These are phyloP conservation scores for Cladophialophora yegresii DNA, from an alignment of 2,329 filamentous ascomycete species.

Conservation along the genomic window DNA sequence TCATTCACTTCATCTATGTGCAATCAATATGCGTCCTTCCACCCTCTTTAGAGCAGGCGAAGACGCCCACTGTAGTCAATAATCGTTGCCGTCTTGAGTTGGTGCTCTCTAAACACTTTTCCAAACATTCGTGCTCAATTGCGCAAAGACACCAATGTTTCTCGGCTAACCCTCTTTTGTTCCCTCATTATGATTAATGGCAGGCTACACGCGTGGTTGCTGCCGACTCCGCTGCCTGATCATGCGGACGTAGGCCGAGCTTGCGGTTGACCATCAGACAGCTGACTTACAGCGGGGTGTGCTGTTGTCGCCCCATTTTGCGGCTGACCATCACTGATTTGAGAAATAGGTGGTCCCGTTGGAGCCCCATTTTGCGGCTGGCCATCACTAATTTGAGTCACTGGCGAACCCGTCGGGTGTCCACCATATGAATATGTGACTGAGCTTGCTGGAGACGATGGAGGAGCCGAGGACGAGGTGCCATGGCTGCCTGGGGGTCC, in stretches of 20 bases:
- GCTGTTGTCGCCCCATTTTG: too few relatives aligned
- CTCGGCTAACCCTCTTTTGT: background rate
- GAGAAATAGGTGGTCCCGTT: background rate
- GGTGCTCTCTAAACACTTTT: background rate
- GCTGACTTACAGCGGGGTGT: too few relatives aligned
- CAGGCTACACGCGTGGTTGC: background rate
- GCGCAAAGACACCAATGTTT: background rate
- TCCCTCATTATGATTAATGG: background rate
- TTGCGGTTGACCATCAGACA: conserved; percentile 3
- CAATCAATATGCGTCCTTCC: background rate
- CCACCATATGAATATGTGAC: background rate
- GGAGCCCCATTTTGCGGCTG: background rate
- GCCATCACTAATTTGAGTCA: background rate
- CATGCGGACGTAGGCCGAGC: background rate
- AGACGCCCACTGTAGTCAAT: background rate
- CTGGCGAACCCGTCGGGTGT: background rate
- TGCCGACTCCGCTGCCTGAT: background rate
- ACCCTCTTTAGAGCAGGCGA: background rate
- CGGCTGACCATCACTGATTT: background rate
- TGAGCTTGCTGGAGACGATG: background rate
- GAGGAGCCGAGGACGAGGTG: background rate
- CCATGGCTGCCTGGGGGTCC: background rate
- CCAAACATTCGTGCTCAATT: background rate
- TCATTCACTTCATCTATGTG: background rate
- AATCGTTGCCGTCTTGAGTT: background rate